Evolutionary conservation across 139 green algal species (phyloP), one percentile per base, ranked within the genome.

Genomic region (Closterium sp.): DNA sequence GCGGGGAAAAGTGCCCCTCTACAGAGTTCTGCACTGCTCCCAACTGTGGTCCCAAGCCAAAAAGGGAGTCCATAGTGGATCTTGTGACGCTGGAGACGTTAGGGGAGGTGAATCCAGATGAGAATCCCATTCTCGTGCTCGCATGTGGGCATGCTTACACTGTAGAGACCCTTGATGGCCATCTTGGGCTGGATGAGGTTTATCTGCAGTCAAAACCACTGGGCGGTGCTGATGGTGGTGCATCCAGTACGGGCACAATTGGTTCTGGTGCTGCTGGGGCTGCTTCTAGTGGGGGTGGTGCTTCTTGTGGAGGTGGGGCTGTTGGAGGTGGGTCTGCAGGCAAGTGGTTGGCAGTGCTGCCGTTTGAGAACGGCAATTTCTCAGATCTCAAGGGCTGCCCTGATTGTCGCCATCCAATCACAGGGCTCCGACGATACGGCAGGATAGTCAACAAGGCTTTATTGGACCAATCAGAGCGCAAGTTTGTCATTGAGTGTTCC

Each of bases 41-140:
- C 17, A 79, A 79, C 5, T 93, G 92, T 86, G 94, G 92, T 31
- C 21, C 84, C 24, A 17, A 84, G 29, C 70, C 22, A 1, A 92
- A 92, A 70, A 94, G 92, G 17, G 32, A 91, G 11, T 27, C 89
- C n/a, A 31, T 94, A 79, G 95, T 96, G 31, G 96, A 97, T 85
- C n/a, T 96, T 10, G 50, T 95, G 28, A 93, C 95, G 87, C 91
- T 95, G 31, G 94, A 31, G 9, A 93, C 45, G 32, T 38, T 97
- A 86, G 90, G 34, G 1, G 93, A 95, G n/a, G n/a, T n/a, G n/a
- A n/a, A n/a, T n/a, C n/a, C n/a, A n/a, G 93, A 95, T 10, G 84
- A 90, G 5, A 95, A 96, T 86, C 96, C 96, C 21, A 89, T 97
- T 84, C 13, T 97, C 22, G 88, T 96, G 85, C 95, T 97, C 79